phyloP scores from a whole-genome alignment of 805 yeast species.

The Candida oleophila region DNA sequence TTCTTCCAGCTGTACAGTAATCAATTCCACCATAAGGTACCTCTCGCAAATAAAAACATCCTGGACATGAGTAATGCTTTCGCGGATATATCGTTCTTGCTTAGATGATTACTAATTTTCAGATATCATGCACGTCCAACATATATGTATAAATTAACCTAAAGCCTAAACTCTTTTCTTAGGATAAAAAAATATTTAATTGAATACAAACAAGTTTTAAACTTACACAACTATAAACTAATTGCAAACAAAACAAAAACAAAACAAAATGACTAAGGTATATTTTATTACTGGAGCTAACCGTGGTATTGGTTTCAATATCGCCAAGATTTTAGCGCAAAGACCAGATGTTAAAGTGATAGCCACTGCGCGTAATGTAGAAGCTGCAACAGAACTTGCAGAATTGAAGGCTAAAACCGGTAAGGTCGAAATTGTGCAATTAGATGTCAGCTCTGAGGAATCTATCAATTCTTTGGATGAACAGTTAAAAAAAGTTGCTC shows the following conservation, averaged over 20 bases:
- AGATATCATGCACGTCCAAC: no score
- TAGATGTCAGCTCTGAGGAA: constrained; percentile 17
- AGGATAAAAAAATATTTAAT: no score
- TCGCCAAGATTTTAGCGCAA: constrained; percentile 22
- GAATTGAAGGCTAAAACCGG: constrained; percentile 5
- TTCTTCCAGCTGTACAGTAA: no score
- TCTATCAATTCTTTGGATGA: constrained; percentile 13
- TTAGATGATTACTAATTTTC: no score
- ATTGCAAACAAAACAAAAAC: not conserved
- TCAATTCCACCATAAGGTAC: no score
- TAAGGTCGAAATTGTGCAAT: constrained; percentile 19
- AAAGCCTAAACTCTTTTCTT: no score
- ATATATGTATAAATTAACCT: no score
- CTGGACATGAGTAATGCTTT: no score
- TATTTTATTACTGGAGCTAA: constrained; percentile 43
- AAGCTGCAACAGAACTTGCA: constrained; percentile 6
- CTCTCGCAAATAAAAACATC: no score
- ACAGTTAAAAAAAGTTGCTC: constrained; percentile 9
- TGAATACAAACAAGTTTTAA: no score
- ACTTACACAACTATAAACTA: no score
- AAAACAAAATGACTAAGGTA: constrained; percentile 7
- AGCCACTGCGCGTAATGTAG: constrained; percentile 15
- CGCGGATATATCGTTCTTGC: no score
- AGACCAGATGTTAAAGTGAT: constrained; percentile 18
- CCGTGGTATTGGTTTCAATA: constrained; percentile 38